Evolutionary conservation across 257 asterid species (phyloP).

Genomic region (Pogostemon cablin): DNA sequence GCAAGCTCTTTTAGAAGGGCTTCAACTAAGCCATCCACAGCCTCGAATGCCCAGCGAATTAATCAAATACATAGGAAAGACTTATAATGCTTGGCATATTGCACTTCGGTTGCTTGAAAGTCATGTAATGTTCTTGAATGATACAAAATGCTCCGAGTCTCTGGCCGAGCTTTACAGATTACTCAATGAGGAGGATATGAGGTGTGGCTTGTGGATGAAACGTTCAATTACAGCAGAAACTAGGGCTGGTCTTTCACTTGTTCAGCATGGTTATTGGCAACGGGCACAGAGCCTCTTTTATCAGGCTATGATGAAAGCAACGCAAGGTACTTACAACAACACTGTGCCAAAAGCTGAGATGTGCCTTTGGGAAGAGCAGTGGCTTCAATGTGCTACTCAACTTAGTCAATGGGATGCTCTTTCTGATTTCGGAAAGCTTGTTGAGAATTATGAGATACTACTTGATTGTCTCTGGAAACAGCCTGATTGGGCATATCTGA

Average conservation of each 20-base stretch:
- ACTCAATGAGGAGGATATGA: slow-evolving; percentile 98
- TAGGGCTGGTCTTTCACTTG: slow-evolving; percentile 94
- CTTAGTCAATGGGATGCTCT: slow-evolving; percentile 99
- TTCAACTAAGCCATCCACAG: slow-evolving; percentile 97
- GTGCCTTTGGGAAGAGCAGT: slow-evolving; percentile 99
- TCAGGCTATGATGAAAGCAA: slow-evolving; percentile 99
- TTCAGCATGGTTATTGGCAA: slow-evolving; percentile 99
- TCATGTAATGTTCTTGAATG: slow-evolving; percentile 95
- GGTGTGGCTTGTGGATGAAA: slow-evolving; percentile 99
- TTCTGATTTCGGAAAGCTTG: slow-evolving; percentile 88
- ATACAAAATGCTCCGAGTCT: slow-evolving; percentile 93
- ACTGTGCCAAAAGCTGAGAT: slow-evolving; percentile 98
- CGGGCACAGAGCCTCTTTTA: slow-evolving; percentile 93
- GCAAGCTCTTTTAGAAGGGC: slow-evolving; percentile 99
- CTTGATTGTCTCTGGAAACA: slow-evolving; percentile 98
- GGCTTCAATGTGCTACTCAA: slow-evolving; percentile 93
- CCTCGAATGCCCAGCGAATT: slow-evolving; percentile 99
- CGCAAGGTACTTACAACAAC: slow-evolving; percentile 97
- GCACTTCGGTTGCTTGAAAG: slow-evolving; percentile 92
- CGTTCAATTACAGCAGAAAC: slow-evolving; percentile 92
- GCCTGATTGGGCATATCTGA: slow-evolving; percentile 95
- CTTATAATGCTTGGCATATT: slow-evolving; percentile 98
- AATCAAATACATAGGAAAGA: slow-evolving; percentile 94
- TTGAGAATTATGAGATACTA: slow-evolving; percentile 92
- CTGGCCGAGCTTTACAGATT: slow-evolving; percentile 98